These are phyloP conservation scores for Bipolaris bicolor DNA, from an alignment of 2,329 filamentous ascomycete genomes.

Conservation along the genomic window DNA sequence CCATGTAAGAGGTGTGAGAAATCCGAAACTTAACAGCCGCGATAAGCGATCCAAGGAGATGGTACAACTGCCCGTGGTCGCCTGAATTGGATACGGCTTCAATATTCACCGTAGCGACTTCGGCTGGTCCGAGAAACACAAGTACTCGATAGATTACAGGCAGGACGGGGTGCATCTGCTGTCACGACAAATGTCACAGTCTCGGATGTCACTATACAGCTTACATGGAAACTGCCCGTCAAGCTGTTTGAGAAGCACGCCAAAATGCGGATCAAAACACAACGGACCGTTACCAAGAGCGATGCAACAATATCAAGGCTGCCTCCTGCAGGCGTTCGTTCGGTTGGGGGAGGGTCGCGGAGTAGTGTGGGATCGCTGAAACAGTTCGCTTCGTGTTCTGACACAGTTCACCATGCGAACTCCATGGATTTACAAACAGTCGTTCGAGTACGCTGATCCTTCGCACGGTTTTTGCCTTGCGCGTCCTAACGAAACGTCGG, in stretches of 20 bases:
- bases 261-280: conserved; percentile 19
- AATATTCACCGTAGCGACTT: neutral
- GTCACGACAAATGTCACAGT: conserved; percentile 22
- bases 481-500: conserved; percentile 14
- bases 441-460: conserved; percentile 2
- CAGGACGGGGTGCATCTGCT: neutral
- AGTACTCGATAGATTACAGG: neutral
- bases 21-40: neutral
- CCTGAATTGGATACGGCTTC: neutral
- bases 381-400: conserved; percentile 21
- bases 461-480: conserved; percentile 1
- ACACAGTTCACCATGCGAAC: conserved; percentile 16
- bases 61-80: neutral
- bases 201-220: conserved; percentile 14
- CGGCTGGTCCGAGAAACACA: neutral
- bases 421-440: conserved; percentile 22
- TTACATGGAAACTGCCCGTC: conserved; percentile 12
- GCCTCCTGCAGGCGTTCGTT: conserved; percentile 15
- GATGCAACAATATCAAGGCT: conserved; percentile 3
- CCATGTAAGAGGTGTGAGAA: neutral
- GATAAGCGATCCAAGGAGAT: neutral
- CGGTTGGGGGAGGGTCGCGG: conserved; percentile 15
- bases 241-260: conserved; percentile 21
- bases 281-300: conserved; percentile 3
- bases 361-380: conserved; percentile 17